These are phyloP conservation scores for Tetrahymena thermophila DNA, from an alignment of 73 alveolate genomes.

Conservation along the genomic window DNA sequence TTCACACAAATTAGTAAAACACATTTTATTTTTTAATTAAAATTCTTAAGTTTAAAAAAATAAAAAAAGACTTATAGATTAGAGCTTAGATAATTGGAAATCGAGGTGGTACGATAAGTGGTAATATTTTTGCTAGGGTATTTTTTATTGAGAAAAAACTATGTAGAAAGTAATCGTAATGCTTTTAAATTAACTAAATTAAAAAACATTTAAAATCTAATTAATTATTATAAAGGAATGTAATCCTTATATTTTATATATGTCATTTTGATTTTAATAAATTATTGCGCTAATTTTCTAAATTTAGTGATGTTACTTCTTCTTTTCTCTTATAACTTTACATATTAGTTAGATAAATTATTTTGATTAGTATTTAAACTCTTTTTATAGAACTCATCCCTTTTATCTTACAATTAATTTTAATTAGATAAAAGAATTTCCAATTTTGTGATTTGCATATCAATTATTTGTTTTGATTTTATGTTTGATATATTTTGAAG, in stretches of 20 bases:
- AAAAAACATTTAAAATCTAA: background rate
- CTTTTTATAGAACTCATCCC: background rate
- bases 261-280: too few relatives aligned
- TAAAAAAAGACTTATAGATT: slow-evolving; percentile 5
- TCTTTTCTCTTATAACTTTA: background rate
- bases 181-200: background rate
- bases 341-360: too few relatives aligned
- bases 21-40: background rate
- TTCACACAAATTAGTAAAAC: background rate
- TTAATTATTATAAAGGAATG: background rate
- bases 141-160: slow-evolving; percentile 16
- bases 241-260: too few relatives aligned
- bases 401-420: background rate
- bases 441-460: background rate
- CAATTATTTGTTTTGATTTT: background rate
- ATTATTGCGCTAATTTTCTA: too few relatives aligned
- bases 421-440: background rate
- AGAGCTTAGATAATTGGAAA: slow-evolving; percentile 44
- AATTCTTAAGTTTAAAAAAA: background rate
- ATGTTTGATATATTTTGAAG: background rate
- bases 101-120: slow-evolving; percentile 43
- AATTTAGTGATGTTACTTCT: too few relatives aligned
- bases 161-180: background rate
- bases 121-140: slow-evolving; percentile 27
- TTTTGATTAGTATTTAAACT: background rate